Evolutionary conservation across 2,329 filamentous ascomycete genomes (phyloP), one percentile per base, ranked within the genome.

Genomic region (Fusarium fracticaudum): DNA sequence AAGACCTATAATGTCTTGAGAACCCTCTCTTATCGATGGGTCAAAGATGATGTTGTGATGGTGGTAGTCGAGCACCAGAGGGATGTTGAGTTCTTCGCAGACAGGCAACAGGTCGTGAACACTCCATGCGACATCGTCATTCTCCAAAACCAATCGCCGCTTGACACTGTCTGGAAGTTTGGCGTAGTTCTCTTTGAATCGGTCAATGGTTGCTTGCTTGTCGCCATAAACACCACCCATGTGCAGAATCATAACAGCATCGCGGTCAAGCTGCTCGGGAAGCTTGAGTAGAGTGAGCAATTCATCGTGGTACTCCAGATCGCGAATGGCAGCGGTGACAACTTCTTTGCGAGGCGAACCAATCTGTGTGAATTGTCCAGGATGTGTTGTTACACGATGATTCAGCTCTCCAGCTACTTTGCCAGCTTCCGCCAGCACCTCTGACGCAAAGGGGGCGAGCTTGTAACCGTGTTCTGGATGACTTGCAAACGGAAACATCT

Each of bases 401-500:
- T 94, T 93, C 8, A 96, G 85, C 81, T 95, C 89, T 17, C 90
- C 93, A 11, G 94, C 91, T 6, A 97, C 90, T 77, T 86, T 91
- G 3, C 96, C 96, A 13, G 90, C 94, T 74, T 95, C 92, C 6
- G 89, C 92, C 15, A 98, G 86, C 0, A 89, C 91, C 20, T 95
- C 91, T 0, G 93, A 90, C 0, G 95, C 96, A 80, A 98, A 98
- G 0, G 93, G 92, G 0, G 91, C 91, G 18, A 98, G 87, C 75
- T 90, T 92, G 82, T 98, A 98, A 0, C 95, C 96, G 74, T 97
- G 92, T 71, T 94, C 92, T 31, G 89, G 88, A 78, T 98, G 96
- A 73, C 94, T 97, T 4, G 96, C 96, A 81, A 98, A 98, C 0
- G 96, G 96, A 74, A 98, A 98, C 93, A 98, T 98, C 77, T 98